phyloP scores from a whole-genome alignment of 1,284 basidiomycete species.

The Boletus mariae region DNA sequence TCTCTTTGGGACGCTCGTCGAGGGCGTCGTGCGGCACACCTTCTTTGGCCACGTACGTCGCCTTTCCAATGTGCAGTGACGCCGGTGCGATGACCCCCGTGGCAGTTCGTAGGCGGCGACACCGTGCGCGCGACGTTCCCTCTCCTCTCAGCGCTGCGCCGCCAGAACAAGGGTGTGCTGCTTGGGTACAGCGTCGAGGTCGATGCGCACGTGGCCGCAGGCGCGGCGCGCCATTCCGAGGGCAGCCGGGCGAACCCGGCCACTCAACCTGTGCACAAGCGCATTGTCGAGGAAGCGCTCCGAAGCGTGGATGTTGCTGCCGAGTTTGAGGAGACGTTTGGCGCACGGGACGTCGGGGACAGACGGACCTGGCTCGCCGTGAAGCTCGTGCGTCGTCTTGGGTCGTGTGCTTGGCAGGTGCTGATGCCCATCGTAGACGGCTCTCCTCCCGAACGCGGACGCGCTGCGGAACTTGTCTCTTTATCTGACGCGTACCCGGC shows the following conservation, averaged over 20 bases:
- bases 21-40: slow-evolving; percentile 72
- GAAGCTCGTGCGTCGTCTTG: slow-evolving; percentile 56
- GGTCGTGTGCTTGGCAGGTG: slow-evolving; percentile 22
- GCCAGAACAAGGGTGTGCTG: slow-evolving; percentile 71
- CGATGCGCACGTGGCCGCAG: slow-evolving; percentile 46
- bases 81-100: not conserved
- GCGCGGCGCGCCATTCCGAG: not conserved
- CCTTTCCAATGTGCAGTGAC: not conserved
- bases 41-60: slow-evolving; percentile 77
- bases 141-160: slow-evolving; percentile 59
- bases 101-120: slow-evolving; percentile 86
- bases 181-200: slow-evolving; percentile 88
- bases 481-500: slow-evolving; percentile 20
- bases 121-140: slow-evolving; percentile 68
- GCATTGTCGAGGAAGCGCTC: slow-evolving; percentile 68
- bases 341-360: slow-evolving; percentile 31
- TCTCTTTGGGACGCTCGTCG: slow-evolving; percentile 60
- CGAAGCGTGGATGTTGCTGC: slow-evolving; percentile 73
- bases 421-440: slow-evolving; percentile 41
- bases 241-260: not conserved
- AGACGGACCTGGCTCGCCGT: slow-evolving; percentile 79
- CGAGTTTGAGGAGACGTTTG: slow-evolving; percentile 64
- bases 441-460: slow-evolving; percentile 26
- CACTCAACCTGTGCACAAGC: slow-evolving; percentile 46
- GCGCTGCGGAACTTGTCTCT: slow-evolving; percentile 30